Evolutionary conservation across 228 moss, liverwort and hornwort genomes (phyloP).

Genomic region (Sphagnum fallax): DNA sequence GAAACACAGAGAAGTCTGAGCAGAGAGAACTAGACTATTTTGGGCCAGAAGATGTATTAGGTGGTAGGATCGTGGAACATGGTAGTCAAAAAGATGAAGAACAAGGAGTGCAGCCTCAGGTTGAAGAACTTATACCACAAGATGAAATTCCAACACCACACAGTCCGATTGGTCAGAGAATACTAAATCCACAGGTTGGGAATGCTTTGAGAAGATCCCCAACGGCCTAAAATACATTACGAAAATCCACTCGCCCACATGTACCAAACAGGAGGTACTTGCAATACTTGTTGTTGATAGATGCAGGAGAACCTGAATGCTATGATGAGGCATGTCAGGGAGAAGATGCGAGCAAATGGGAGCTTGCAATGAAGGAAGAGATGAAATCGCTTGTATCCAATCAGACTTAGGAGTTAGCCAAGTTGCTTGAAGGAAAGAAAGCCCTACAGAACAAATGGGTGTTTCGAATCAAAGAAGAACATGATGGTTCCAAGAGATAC

Average conservation of each 20-base stretch:
- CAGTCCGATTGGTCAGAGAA: too few relatives aligned
- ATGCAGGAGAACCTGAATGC: conserved; percentile 1
- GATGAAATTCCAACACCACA: too few relatives aligned
- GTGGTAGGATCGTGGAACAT: too few relatives aligned
- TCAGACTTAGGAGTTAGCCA: neutral
- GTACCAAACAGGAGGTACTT: neutral
- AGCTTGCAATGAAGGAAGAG: neutral
- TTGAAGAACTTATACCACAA: too few relatives aligned
- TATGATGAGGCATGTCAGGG: neutral
- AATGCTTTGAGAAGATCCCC: neutral
- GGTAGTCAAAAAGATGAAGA: too few relatives aligned
- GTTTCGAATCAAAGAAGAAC: neutral
- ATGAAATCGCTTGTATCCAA: neutral
- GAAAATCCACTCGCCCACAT: neutral
- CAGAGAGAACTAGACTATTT: too few relatives aligned
- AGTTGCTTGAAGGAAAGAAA: neutral
- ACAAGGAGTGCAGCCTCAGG: too few relatives aligned
- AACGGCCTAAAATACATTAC: neutral
- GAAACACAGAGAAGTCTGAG: too few relatives aligned
- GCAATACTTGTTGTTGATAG: neutral
- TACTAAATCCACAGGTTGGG: too few relatives aligned
- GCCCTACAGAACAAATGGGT: neutral
- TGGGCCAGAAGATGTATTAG: too few relatives aligned
- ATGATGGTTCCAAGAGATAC: neutral
- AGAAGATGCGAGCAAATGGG: neutral